phyloP scores from a whole-genome alignment of 2,329 filamentous ascomycete species.

The Aspergillaceae sp. region DNA sequence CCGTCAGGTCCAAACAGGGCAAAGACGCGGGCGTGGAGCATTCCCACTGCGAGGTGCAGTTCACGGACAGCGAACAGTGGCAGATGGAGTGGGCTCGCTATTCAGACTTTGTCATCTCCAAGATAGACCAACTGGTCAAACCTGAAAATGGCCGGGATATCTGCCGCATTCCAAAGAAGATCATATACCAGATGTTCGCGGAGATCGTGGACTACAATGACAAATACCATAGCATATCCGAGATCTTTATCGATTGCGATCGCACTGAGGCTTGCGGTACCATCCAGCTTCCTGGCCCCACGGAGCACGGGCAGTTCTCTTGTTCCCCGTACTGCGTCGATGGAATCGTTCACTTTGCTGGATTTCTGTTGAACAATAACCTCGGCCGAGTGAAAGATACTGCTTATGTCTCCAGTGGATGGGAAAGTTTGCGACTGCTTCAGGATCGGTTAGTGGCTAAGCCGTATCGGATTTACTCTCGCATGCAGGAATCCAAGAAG shows the following conservation, averaged over 20 bases:
- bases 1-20: too few relatives aligned
- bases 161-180: too few relatives aligned
- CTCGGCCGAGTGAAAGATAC: not conserved
- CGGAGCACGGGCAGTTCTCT: constrained; percentile 8
- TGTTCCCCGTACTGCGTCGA: constrained; percentile 14
- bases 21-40: too few relatives aligned
- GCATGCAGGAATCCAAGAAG: not conserved
- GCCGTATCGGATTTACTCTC: not conserved
- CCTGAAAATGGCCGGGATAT: too few relatives aligned
- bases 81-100: too few relatives aligned
- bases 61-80: too few relatives aligned
- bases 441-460: too few relatives aligned
- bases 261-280: constrained; percentile 15
- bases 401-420: not conserved
- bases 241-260: constrained; percentile 15
- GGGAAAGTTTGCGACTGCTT: not conserved
- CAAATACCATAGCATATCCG: constrained; percentile 18
- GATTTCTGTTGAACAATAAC: constrained; percentile 14
- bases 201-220: constrained; percentile 18
- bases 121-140: too few relatives aligned
- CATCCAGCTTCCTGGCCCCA: constrained; percentile 7
- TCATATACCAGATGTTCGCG: constrained; percentile 20
- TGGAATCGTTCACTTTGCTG: constrained; percentile 14
- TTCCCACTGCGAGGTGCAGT: too few relatives aligned
- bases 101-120: too few relatives aligned